Percentiles rank a stretch among this genome's conserved stretches.
Evolutionary conservation across 2,329 filamentous ascomycete genomes (phyloP).

Genomic region (Lithohypha guttulata): DNA sequence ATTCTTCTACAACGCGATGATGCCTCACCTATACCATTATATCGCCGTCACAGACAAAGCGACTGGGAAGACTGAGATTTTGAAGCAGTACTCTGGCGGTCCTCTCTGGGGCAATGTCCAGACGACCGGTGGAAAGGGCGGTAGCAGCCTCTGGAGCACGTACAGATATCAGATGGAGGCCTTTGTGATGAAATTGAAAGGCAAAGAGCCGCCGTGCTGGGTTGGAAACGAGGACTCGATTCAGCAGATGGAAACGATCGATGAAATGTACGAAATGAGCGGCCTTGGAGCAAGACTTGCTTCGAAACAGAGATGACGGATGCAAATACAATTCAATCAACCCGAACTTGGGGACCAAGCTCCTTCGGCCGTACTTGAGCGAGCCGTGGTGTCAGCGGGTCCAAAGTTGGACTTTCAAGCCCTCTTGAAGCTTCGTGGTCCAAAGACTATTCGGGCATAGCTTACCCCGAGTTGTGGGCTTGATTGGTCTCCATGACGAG

Average conservation of each 20-base stretch:
- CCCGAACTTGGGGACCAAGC: background rate
- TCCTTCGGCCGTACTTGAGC: background rate
- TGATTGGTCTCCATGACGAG: background rate
- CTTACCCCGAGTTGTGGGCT: background rate
- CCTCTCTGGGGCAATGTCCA: background rate
- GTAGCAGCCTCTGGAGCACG: conserved; percentile 29
- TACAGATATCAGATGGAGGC: conserved; percentile 40
- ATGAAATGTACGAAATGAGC: conserved; percentile 37
- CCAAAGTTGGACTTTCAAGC: background rate
- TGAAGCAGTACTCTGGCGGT: background rate
- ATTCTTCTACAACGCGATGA: conserved; percentile 7
- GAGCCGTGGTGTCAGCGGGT: background rate
- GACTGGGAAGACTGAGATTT: too few relatives aligned
- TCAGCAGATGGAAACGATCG: conserved; percentile 37
- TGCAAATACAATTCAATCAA: background rate
- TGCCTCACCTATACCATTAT: conserved; percentile 2
- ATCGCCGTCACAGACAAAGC: conserved; percentile 8
- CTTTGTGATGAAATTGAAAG: conserved; percentile 39
- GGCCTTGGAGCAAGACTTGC: conserved; percentile 15
- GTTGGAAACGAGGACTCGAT: conserved; percentile 35
- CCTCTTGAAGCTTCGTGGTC: background rate
- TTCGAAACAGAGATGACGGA: background rate
- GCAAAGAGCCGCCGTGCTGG: conserved; percentile 28
- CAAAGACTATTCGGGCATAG: background rate
- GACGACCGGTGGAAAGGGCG: background rate